These are phyloP conservation scores for Aspergillus leporis DNA, from an alignment of 495 filamentous ascomycete species.

Conservation along the genomic window DNA sequence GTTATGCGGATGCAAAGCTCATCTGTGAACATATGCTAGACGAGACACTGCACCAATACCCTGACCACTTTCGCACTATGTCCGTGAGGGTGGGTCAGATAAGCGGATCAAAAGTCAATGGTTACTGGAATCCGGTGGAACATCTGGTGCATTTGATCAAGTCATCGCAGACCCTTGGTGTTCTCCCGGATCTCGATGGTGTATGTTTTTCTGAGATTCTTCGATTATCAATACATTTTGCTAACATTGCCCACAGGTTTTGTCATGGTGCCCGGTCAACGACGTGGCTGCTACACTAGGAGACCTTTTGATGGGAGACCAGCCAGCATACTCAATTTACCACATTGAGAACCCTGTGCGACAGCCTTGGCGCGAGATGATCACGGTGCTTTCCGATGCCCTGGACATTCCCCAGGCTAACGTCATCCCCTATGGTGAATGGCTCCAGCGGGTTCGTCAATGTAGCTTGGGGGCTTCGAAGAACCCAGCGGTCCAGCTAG, in stretches of 20 bases:
- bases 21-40: constrained; percentile 50
- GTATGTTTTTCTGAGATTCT: not conserved
- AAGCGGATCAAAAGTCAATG: constrained; percentile 44
- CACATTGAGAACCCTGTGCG: constrained; percentile 57
- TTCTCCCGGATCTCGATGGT: constrained; percentile 43
- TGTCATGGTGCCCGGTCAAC: constrained; percentile 52
- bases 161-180: constrained; percentile 45
- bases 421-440: constrained; percentile 44
- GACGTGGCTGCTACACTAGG: constrained; percentile 37
- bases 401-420: constrained; percentile 34
- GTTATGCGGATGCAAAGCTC: constrained; percentile 51
- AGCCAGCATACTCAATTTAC: constrained; percentile 41
- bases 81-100: constrained; percentile 48
- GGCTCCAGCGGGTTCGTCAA: constrained; percentile 40
- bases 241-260: not conserved
- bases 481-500: constrained; percentile 45
- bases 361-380: constrained; percentile 48
- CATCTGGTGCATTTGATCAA: constrained; percentile 51
- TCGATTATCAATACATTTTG: too few relatives aligned
- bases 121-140: constrained; percentile 54
- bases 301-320: constrained; percentile 32
- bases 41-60: constrained; percentile 41
- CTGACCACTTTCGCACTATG: constrained; percentile 43
- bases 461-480: constrained; percentile 23
- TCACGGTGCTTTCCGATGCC: constrained; percentile 35